phyloP scores from a whole-genome alignment of 192 early-diverging fungal species.

The Haplosporangium gracile region DNA sequence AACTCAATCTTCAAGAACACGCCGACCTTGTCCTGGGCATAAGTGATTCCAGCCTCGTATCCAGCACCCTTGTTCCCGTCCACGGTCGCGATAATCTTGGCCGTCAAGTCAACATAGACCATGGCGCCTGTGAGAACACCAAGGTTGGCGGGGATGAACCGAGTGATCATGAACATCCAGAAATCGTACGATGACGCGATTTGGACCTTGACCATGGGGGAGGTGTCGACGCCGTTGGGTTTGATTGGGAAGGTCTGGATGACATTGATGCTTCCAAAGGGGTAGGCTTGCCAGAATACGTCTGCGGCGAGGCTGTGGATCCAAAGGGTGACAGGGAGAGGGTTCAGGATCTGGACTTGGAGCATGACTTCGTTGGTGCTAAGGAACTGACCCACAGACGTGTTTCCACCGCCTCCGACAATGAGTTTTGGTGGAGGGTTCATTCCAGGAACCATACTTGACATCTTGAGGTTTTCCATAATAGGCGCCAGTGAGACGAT shows the following conservation, averaged over 20 bases:
- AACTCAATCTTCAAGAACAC: constrained; percentile 47
- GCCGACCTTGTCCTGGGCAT: constrained; percentile 19
- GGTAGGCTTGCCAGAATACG: constrained; percentile 24
- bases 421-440: constrained; percentile 23
- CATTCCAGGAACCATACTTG: constrained; percentile 37
- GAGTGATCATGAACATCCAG: constrained; percentile 42
- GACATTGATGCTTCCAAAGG: constrained; percentile 30
- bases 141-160: constrained; percentile 32
- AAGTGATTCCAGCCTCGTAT: constrained; percentile 26
- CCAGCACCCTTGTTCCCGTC: constrained; percentile 19
- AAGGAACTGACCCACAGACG: constrained; percentile 32
- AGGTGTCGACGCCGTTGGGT: constrained; percentile 19
- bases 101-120: constrained; percentile 25
- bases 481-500: constrained; percentile 19
- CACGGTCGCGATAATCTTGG: constrained; percentile 24
- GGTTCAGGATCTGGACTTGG: constrained; percentile 43
- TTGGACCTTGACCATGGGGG: constrained; percentile 27
- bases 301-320: constrained; percentile 14
- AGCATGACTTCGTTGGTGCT: constrained; percentile 30
- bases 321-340: constrained; percentile 39
- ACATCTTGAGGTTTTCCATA: constrained; percentile 33
- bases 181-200: constrained; percentile 38
- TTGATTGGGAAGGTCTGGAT: constrained; percentile 23
- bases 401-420: constrained; percentile 29
- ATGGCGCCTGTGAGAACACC: constrained; percentile 31